phyloP scores from a whole-genome alignment of 352 stramenopile genomes.

The Thalassiosira oceanica region DNA sequence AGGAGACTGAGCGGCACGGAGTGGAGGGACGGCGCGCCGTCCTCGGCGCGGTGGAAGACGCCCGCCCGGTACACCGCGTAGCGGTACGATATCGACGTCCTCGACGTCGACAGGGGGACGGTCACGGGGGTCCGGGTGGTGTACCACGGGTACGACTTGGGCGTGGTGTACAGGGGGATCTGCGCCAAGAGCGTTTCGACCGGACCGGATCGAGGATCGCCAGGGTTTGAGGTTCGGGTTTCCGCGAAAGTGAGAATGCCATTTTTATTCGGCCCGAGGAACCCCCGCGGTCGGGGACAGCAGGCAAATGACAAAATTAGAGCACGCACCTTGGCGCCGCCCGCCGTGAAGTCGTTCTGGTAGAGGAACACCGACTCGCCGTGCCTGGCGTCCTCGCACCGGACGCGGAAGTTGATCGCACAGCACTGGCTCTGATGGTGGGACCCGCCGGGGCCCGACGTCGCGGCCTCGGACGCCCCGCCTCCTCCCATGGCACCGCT shows the following conservation, averaged over 20 bases:
- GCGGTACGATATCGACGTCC: no score
- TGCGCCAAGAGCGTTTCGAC: background rate
- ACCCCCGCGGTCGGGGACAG: background rate
- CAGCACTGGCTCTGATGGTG: no score
- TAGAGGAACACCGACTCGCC: conserved; percentile 69
- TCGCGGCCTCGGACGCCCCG: no score
- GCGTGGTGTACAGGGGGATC: conserved; percentile 73
- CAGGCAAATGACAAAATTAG: background rate
- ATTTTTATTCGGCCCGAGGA: no score
- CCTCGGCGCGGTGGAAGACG: conserved; percentile 67
- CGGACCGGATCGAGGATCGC: background rate
- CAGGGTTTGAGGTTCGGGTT: conserved; percentile 5
- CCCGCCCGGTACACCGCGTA: conserved; percentile 64
- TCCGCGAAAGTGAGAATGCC: background rate
- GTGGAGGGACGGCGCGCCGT: conserved; percentile 22
- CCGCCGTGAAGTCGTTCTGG: conserved; percentile 17
- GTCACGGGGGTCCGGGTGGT: conserved; percentile 43
- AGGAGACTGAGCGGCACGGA: conserved; percentile 58
- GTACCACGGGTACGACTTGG: conserved; percentile 67
- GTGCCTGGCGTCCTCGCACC: conserved; percentile 67
- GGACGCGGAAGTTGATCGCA: conserved; percentile 72
- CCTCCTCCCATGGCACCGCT: no score
- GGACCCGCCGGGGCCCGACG: no score
- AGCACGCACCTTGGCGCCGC: conserved; percentile 6
- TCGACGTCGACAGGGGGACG: conserved; percentile 19